Conservation (phyloP, 2,329 filamentous ascomycete genomes). For the Microcyclospora tardicrescens region DNA sequence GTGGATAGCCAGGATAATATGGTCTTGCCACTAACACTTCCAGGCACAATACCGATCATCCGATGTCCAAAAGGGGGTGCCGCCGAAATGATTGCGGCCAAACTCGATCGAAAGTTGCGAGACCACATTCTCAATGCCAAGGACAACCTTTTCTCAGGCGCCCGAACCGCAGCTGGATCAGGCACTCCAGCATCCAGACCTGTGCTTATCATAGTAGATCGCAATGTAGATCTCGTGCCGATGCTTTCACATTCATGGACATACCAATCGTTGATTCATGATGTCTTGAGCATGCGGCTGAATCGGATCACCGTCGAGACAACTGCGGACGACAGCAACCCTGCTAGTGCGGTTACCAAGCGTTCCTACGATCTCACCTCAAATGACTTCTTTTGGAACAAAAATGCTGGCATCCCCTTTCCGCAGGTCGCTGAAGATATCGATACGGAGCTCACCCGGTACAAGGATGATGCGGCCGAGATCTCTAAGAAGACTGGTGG, state of each 20-base stretch:
- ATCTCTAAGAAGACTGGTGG: slow-evolving; percentile 93
- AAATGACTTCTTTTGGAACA: slow-evolving; percentile 93
- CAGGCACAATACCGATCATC: slow-evolving; percentile 86
- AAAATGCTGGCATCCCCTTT: slow-evolving; percentile 81
- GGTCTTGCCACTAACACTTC: slow-evolving; percentile 14
- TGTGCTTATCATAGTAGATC: slow-evolving; percentile 83
- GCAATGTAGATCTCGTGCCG: slow-evolving; percentile 87
- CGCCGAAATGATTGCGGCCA: slow-evolving; percentile 85
- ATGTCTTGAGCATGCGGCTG: slow-evolving; percentile 65
- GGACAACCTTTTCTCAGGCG: slow-evolving; percentile 79
- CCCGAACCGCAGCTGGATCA: slow-evolving; percentile 49
- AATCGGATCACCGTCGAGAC: slow-evolving; percentile 91
- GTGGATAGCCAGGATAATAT: slow-evolving; percentile 9
- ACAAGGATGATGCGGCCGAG: slow-evolving; percentile 88
- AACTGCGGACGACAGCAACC: slow-evolving; percentile 63
- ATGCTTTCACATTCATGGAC: slow-evolving; percentile 98
- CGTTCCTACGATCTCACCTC: slow-evolving; percentile 81
- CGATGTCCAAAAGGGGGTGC: slow-evolving; percentile 85
- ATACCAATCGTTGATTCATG: slow-evolving; percentile 73
- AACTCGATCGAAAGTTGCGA: slow-evolving; percentile 86
- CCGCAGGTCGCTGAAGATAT: slow-evolving; percentile 95
- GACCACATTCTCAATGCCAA: slow-evolving; percentile 97
- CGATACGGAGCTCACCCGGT: slow-evolving; percentile 80
- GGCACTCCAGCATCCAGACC: slow-evolving; percentile 58
- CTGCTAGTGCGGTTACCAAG: slow-evolving; percentile 62